Evolutionary conservation across 495 filamentous ascomycete species (phyloP).

Genomic region (Penicillium waksmanii): DNA sequence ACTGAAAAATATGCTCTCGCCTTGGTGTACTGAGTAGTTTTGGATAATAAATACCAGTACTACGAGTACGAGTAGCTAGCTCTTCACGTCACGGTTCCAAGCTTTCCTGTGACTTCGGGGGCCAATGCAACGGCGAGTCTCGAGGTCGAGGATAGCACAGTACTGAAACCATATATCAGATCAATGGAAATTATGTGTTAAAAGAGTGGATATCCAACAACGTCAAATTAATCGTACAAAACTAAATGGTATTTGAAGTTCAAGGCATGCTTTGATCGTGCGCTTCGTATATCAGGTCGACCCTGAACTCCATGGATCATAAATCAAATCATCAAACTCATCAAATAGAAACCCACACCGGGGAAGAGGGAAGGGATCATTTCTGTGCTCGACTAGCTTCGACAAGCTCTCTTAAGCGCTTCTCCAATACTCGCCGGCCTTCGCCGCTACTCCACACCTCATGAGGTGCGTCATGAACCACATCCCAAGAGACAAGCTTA

Average conservation of each 20-base stretch:
- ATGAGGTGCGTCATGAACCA: constrained; percentile 83
- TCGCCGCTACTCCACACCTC: constrained; percentile 75
- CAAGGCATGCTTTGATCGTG: neutral
- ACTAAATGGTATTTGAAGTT: neutral
- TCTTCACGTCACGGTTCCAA: too few species aligned
- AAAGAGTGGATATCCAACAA: neutral
- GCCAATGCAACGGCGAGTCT: too few species aligned
- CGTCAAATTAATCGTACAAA: neutral
- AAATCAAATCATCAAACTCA: neutral
- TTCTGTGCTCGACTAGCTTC: constrained; percentile 23
- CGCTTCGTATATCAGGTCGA: neutral
- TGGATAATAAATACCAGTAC: too few species aligned
- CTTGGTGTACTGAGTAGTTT: too few species aligned
- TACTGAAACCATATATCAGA: too few species aligned
- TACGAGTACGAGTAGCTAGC: too few species aligned
- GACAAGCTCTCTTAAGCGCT: constrained; percentile 66
- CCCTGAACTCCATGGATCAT: neutral
- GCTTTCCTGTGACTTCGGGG: too few species aligned
- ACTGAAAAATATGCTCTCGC: too few species aligned
- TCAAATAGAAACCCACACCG: neutral
- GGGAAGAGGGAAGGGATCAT: neutral
- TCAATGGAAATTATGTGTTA: too few species aligned
- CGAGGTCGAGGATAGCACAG: too few species aligned
- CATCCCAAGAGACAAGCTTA: constrained; percentile 81
- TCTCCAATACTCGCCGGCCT: constrained; percentile 72